Percentiles rank a stretch among this genome's conserved stretches.
Conservation (phyloP, 805 yeast genomes). For the Candida loeiensis region DNA sequence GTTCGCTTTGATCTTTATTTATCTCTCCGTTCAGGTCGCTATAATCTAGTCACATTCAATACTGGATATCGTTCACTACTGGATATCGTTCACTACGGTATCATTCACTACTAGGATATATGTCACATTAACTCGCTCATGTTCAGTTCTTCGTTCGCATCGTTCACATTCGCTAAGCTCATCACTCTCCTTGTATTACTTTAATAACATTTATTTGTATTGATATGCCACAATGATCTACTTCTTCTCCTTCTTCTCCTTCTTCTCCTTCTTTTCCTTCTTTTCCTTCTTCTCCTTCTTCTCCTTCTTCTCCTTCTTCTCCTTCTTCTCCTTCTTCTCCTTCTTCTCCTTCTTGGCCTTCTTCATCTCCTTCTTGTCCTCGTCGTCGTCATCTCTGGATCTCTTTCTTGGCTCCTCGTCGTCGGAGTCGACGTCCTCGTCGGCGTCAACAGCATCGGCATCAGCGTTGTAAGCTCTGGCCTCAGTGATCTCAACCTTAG, state of each 20-base stretch:
- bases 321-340: constrained; percentile 51
- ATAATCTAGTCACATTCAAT: too few species aligned
- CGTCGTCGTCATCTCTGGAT: constrained; percentile 20
- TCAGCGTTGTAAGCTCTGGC: constrained; percentile 90
- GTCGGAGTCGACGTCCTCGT: constrained; percentile 30
- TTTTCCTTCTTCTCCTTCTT: constrained; percentile 27
- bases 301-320: constrained; percentile 38
- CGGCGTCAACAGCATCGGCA: constrained; percentile 68
- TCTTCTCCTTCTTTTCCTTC: constrained; percentile 40
- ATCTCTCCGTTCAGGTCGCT: too few species aligned
- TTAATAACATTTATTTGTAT: constrained; percentile 2
- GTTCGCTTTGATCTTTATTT: too few species aligned
- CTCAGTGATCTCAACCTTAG: constrained; percentile 82
- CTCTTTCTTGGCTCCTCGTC: constrained; percentile 17
- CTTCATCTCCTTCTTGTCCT: constrained; percentile 31
- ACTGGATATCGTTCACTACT: too few species aligned
- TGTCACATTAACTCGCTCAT: neutral
- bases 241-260: constrained; percentile 52
- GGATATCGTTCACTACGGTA: too few species aligned
- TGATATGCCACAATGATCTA: constrained; percentile 5
- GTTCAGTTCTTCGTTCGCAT: neutral
- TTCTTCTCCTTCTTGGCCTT: constrained; percentile 37
- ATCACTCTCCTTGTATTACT: neutral
- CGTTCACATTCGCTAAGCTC: too few species aligned
- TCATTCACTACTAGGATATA: too few species aligned